Conservation (phyloP, 2,329 filamentous ascomycete genomes). For the Neoscytalidium dimidiatum region DNA sequence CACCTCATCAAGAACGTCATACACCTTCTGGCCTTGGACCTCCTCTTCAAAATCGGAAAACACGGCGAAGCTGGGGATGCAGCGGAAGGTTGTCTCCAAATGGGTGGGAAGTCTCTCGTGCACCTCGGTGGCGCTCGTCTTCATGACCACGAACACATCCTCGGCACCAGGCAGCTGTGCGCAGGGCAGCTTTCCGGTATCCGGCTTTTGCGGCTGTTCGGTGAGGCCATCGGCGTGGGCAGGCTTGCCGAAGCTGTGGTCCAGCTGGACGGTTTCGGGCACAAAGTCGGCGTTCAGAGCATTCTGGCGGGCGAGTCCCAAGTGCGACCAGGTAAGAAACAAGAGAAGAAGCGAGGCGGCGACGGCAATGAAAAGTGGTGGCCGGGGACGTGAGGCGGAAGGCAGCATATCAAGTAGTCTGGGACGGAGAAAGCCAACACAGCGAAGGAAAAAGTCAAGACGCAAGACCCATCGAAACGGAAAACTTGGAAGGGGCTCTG, state of each 20-base stretch:
- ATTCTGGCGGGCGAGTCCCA: slow-evolving; percentile 10
- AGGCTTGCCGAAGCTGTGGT: slow-evolving; percentile 13
- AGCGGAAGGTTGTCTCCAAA: slow-evolving; percentile 58
- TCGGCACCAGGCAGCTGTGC: slow-evolving; percentile 41
- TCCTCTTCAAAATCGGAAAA: slow-evolving; percentile 62
- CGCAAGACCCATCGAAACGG: not conserved
- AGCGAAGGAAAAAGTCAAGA: not conserved
- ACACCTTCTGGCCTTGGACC: slow-evolving; percentile 53
- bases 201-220: not conserved
- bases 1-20: slow-evolving; percentile 49
- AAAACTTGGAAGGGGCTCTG: not conserved
- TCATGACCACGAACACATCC: slow-evolving; percentile 59
- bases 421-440: not conserved
- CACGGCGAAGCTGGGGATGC: slow-evolving; percentile 58
- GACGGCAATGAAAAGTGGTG: slow-evolving; percentile 17
- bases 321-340: slow-evolving; percentile 8
- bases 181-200: slow-evolving; percentile 23
- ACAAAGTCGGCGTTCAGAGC: slow-evolving; percentile 13
- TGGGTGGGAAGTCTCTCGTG: slow-evolving; percentile 61
- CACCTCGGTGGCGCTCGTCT: slow-evolving; percentile 62
- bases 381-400: slow-evolving; percentile 11
- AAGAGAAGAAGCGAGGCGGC: slow-evolving; percentile 16
- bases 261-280: slow-evolving; percentile 18
- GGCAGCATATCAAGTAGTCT: slow-evolving; percentile 5
- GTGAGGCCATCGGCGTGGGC: slow-evolving; percentile 4